Base-by-base conservation (phyloP, 306 rosid species). In the Quercus alba region DNA sequence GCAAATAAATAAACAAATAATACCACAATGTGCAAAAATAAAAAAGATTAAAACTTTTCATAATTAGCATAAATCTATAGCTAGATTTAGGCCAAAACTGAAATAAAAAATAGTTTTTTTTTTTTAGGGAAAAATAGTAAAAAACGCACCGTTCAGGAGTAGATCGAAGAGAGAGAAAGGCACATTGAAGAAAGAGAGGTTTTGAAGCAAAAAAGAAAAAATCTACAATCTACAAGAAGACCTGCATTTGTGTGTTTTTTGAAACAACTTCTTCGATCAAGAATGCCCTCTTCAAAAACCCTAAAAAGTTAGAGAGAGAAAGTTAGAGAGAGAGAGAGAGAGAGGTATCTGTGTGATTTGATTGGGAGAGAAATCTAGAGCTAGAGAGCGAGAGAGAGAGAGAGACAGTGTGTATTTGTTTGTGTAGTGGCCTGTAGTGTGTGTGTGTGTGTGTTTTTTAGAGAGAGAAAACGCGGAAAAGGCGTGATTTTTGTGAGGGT, bases 161-260 rank as follows among this genome's bases (percentile, higher is more conserved):
- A 84, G 98, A 94, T 94, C 94, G 80, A 83, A 81, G 56, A 30
- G 77, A 82, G 64, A 73, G 63, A 89, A 86, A 11, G 75, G 75
- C 80, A 73, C 87, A 86, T 81, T 87, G 92, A 78, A 66, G 23
- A 83, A 75, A 31, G 5, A 49, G 17, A 49, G 5, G 54, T 14
- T 58, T 70, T 15, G 44, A 74, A 57, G 72, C 69, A 67, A 80
- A 38, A 7, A 38, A 2, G 2, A 38, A 38, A 38, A 38, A 38
- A 38, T 8, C 11, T 38, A 38, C 46, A 38, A 2, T 73, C 81
- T 75, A 73, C 25, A 54, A 80, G 56, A 33, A 80, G 54, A 33
- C 77, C 69, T 86, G 51, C 75, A 84, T 38, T 56, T 75, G 46
- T 7, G 46, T 38, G 46, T 55, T 46, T 13, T 49, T 49, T 49